A percentile compares a stretch with the other conserved stretches of the same genome.
Conservation (phyloP, 2,329 filamentous ascomycete genomes). For the Aspergillus japonicus region DNA sequence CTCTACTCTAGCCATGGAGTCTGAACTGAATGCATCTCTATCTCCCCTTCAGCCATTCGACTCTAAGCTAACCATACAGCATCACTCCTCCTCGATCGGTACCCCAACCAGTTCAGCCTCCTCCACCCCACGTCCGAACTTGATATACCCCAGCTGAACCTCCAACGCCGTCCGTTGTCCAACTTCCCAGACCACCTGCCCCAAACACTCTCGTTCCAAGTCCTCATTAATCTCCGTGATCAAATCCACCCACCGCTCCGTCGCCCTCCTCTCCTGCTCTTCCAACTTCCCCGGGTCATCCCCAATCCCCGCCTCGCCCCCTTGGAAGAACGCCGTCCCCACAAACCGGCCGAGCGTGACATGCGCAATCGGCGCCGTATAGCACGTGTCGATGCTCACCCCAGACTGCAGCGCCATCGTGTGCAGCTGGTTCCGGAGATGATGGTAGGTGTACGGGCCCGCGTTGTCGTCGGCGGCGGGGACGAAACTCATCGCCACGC, state of each 20-base stretch:
- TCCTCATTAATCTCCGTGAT: slow-evolving; percentile 1
- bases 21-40: no score
- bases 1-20: no score
- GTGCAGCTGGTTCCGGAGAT: slow-evolving; percentile 6
- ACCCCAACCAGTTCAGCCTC: neutral
- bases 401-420: neutral
- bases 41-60: no score
- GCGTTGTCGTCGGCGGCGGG: neutral
- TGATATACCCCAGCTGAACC: slow-evolving; percentile 6
- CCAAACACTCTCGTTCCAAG: neutral
- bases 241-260: slow-evolving; percentile 1
- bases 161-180: slow-evolving; percentile 1
- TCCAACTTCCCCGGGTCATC: neutral
- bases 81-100: neutral
- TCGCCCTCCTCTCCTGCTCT: neutral
- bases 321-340: neutral
- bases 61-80: no score
- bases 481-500: slow-evolving; percentile 3
- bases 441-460: neutral
- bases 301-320: neutral
- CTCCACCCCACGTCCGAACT: slow-evolving; percentile 1
- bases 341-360: slow-evolving; percentile 5
- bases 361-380: slow-evolving; percentile 7
- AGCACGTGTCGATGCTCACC: slow-evolving; percentile 6
- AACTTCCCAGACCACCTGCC: neutral